A percentile compares a stretch with the other conserved stretches of the same genome.
These are phyloP conservation scores for Fusarium xylarioides DNA, from an alignment of 2,329 filamentous ascomycete species.

Conservation along the genomic window DNA sequence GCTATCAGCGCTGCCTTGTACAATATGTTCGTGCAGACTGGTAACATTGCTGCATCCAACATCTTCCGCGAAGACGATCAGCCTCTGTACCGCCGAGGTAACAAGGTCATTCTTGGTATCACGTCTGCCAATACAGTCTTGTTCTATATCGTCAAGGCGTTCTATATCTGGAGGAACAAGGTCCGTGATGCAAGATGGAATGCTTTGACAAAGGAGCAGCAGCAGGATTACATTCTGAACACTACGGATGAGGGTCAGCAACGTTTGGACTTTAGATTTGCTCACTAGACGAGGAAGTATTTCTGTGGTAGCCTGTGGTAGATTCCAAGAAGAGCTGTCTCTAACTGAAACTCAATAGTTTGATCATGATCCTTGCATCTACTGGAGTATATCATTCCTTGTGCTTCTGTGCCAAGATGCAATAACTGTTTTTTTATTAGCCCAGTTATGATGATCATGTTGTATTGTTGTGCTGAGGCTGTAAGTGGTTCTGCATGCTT, in stretches of 20 bases:
- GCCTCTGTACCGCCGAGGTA: slow-evolving; percentile 61
- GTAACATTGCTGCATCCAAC: slow-evolving; percentile 55
- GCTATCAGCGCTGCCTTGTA: slow-evolving; percentile 70
- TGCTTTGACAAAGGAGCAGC: slow-evolving; percentile 55
- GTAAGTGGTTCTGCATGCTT: not conserved
- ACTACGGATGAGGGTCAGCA: slow-evolving; percentile 63
- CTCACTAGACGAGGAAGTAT: slow-evolving; percentile 46
- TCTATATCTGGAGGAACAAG: slow-evolving; percentile 59
- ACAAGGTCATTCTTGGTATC: slow-evolving; percentile 59
- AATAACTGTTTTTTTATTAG: not conserved
- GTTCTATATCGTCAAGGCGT: slow-evolving; percentile 56
- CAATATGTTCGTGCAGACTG: slow-evolving; percentile 63
- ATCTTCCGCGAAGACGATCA: slow-evolving; percentile 60
- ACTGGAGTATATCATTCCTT: not conserved
- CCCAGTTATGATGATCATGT: not conserved
- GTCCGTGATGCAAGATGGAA: slow-evolving; percentile 55
- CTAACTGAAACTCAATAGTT: not conserved
- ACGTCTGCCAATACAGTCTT: slow-evolving; percentile 57
- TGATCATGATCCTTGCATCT: not conserved
- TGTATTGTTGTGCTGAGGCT: not conserved
- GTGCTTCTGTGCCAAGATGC: not conserved
- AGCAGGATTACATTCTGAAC: slow-evolving; percentile 57
- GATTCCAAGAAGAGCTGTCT: not conserved
- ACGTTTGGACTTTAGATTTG: slow-evolving; percentile 64
- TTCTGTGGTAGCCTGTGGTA: not conserved